A percentile compares a stretch with the other conserved stretches of the same genome.
Evolutionary conservation across 2,329 filamentous ascomycete species (phyloP).

Genomic region (Hirsutella minnesotensis): DNA sequence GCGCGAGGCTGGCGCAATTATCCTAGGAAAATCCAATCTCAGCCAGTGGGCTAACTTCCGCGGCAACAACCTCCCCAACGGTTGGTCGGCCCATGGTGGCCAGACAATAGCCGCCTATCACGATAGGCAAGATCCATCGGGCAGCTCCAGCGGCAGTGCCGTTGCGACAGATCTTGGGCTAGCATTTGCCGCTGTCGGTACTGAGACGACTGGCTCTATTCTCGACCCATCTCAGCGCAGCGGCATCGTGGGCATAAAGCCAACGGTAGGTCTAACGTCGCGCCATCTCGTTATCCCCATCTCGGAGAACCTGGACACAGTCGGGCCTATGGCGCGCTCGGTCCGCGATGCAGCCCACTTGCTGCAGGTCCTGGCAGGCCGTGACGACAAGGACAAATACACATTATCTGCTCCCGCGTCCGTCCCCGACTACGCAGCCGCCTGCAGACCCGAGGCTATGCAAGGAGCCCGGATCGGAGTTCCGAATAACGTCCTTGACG

Average conservation of each 20-base stretch:
- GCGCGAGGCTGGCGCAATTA: slow-evolving; percentile 46
- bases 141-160: slow-evolving; percentile 49
- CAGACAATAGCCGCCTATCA: slow-evolving; percentile 52
- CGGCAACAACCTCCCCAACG: slow-evolving; percentile 42
- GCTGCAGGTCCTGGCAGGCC: slow-evolving; percentile 50
- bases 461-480: not conserved
- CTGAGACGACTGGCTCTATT: slow-evolving; percentile 51
- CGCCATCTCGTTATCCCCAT: slow-evolving; percentile 55
- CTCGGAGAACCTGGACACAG: slow-evolving; percentile 47
- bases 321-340: slow-evolving; percentile 50
- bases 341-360: slow-evolving; percentile 51
- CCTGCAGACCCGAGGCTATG: slow-evolving; percentile 26
- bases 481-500: not conserved
- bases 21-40: slow-evolving; percentile 55
- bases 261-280: slow-evolving; percentile 53
- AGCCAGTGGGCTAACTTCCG: slow-evolving; percentile 55
- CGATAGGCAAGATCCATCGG: slow-evolving; percentile 47
- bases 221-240: slow-evolving; percentile 38
- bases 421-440: slow-evolving; percentile 47
- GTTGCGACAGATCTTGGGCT: slow-evolving; percentile 30
- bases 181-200: slow-evolving; percentile 4
- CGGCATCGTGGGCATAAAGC: slow-evolving; percentile 56
- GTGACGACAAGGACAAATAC: slow-evolving; percentile 47
- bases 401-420: slow-evolving; percentile 49
- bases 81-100: slow-evolving; percentile 54